Base-by-base conservation (phyloP, 1,284 basidiomycete species). In the Schizophyllum commune region DNA sequence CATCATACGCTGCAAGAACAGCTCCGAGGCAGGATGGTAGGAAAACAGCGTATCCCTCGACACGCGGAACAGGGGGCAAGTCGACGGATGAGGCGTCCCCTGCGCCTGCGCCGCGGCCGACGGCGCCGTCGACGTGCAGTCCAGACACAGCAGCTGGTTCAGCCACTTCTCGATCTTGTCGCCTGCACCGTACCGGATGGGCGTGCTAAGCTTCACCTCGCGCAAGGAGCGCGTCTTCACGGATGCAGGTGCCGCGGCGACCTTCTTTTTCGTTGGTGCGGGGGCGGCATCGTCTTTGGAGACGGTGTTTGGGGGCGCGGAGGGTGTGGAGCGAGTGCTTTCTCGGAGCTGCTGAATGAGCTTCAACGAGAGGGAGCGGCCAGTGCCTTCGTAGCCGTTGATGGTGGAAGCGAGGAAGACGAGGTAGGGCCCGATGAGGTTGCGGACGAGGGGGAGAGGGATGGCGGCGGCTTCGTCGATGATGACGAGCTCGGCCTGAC, bases 401-500 rank as follows among this genome's bases (percentile, higher is more conserved):
- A 99, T 96, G 1, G 97, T 99, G 19, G 94, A 97, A 1, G 95
- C 93, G 82, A 99, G 89, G 80, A 99, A 98, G 58, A 99, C 95
- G 53, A 98, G 91, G 75, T 99, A 99, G 0, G 96, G 96, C 0
- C 97, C 97, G 64, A 99, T 88, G 63, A 99, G 88, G 69, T 94
- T 94, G 65, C 91, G 88, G 19, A 99, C 96, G 22, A 98, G 85
- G 4, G 96, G 94, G 13, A 99, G 84, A 0, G 97, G 97, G 62
- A 99, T 98, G 17, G 97, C 97, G 5, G 97, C 97, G 3, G 96
- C 97, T 75, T 99, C 97, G 68, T 99, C 97, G 63, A 99, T 97
- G 67, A 99, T 91, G 64, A 99, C 89, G 2, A 99, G 84, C 72
- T 99, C 97, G 0, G 97, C 97, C 72, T 99, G 97, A 8, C 96